These are phyloP conservation scores for Aspergillus quadrilineatus DNA, from an alignment of 2,329 filamentous ascomycete genomes.

Conservation along the genomic window DNA sequence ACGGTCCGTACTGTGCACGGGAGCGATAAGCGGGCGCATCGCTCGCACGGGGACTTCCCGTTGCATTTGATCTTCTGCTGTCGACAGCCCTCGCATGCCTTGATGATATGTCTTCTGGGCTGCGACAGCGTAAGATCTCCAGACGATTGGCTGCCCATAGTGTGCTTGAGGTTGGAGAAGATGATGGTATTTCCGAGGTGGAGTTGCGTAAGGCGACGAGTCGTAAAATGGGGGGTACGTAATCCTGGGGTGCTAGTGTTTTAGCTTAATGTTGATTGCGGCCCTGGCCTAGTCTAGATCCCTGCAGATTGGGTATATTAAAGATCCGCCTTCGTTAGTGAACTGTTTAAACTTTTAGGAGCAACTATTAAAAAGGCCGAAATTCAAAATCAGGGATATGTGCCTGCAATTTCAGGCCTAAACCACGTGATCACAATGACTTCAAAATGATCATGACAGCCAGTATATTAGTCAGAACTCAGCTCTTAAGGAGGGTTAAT, in stretches of 20 bases:
- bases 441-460: too few species aligned
- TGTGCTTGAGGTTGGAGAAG: not conserved
- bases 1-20: not conserved
- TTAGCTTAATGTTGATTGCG: not conserved
- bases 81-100: conserved; percentile 4
- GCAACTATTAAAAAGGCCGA: too few species aligned
- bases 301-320: not conserved
- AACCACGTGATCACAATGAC: too few species aligned
- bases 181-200: not conserved
- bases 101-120: not conserved
- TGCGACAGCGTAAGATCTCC: not conserved
- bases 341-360: too few species aligned
- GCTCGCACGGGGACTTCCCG: conserved; percentile 1
- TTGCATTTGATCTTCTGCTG: conserved; percentile 9
- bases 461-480: too few species aligned
- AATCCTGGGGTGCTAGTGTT: not conserved
- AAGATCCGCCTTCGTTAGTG: not conserved
- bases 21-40: not conserved
- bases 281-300: not conserved
- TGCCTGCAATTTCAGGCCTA: too few species aligned
- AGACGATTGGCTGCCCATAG: not conserved
- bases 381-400: too few species aligned
- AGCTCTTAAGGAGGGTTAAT: too few species aligned
- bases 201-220: not conserved
- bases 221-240: not conserved